Evolutionary conservation across 495 filamentous ascomycete genomes (phyloP).

Genomic region (Glarea lozoyensis): DNA sequence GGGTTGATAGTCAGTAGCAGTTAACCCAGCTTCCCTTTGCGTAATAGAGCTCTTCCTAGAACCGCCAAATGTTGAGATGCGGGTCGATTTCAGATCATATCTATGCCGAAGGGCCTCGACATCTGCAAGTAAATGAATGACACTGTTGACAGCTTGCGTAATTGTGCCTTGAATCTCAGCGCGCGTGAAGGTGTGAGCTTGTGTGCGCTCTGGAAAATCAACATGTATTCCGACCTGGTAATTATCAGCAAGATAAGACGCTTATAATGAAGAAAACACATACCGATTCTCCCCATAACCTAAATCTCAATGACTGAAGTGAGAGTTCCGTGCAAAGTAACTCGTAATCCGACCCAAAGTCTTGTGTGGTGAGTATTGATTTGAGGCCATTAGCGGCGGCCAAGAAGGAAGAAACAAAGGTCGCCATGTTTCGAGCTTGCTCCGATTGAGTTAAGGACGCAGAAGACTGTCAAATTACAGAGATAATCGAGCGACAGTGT

Average conservation of each 20-base stretch:
- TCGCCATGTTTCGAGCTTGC: conserved; percentile 8
- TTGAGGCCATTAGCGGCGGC: conserved; percentile 11
- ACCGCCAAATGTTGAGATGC: too few relatives aligned
- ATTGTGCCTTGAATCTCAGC: conserved; percentile 6
- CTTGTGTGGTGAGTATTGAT: conserved; percentile 10
- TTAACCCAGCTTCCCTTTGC: too few relatives aligned
- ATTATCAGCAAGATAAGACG: neutral
- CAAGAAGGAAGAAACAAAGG: conserved; percentile 6
- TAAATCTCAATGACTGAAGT: conserved; percentile 12
- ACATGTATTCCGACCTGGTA: conserved; percentile 6
- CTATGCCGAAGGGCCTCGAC: conserved; percentile 13
- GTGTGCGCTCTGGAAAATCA: conserved; percentile 1
- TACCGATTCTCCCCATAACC: conserved; percentile 17
- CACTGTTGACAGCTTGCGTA: conserved; percentile 7
- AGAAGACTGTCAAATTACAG: neutral
- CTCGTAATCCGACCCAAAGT: conserved; percentile 17
- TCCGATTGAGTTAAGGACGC: neutral
- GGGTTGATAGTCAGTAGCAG: too few relatives aligned
- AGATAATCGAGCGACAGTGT: neutral
- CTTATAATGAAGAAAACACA: neutral
- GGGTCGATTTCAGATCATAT: conserved; percentile 12
- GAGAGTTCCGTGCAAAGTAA: conserved; percentile 15
- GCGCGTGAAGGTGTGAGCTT: conserved; percentile 1
- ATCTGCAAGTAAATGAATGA: conserved; percentile 10
- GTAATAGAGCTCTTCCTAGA: too few relatives aligned